phyloP scores from a whole-genome alignment of 1,139 yeast genomes.

The Sugiyamaella grinbergsii region DNA sequence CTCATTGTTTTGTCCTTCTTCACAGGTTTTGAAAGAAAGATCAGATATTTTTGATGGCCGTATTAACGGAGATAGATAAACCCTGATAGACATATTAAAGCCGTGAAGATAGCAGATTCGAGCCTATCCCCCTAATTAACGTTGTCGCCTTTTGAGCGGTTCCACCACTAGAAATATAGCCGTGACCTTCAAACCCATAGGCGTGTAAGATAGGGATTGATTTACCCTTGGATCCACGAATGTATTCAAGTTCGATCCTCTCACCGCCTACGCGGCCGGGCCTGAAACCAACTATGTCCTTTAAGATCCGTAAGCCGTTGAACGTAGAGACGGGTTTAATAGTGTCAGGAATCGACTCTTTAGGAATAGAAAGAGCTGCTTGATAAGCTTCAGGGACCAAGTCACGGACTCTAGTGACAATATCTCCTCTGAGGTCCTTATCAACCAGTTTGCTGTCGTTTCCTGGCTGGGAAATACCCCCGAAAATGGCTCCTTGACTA shows the following conservation, averaged over 20 bases:
- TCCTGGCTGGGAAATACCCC: constrained; percentile 63
- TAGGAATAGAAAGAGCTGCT: constrained; percentile 21
- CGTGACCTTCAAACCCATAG: constrained; percentile 74
- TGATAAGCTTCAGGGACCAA: constrained; percentile 59
- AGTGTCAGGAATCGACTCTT: constrained; percentile 3
- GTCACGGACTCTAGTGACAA: constrained; percentile 50
- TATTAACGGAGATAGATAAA: too few relatives aligned
- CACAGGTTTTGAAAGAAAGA: too few relatives aligned
- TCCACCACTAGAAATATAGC: constrained; percentile 45
- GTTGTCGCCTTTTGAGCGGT: constrained; percentile 23
- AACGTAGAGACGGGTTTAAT: constrained; percentile 13
- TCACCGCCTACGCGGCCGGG: constrained; percentile 69
- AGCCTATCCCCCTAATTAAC: background rate
- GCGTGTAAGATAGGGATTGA: constrained; percentile 53
- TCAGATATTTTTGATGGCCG: too few relatives aligned
- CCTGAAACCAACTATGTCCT: constrained; percentile 65
- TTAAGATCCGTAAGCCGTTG: constrained; percentile 38
- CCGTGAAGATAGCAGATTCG: background rate
- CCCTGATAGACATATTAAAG: too few relatives aligned
- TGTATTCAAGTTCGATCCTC: constrained; percentile 48
- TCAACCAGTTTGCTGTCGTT: constrained; percentile 44
- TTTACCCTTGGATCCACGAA: too few relatives aligned
- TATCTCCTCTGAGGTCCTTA: constrained; percentile 49
- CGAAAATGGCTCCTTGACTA: constrained; percentile 65
- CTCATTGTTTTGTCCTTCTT: too few relatives aligned